Conservation (phyloP, 495 filamentous ascomycete species). For the Penicillium waksmanii region DNA sequence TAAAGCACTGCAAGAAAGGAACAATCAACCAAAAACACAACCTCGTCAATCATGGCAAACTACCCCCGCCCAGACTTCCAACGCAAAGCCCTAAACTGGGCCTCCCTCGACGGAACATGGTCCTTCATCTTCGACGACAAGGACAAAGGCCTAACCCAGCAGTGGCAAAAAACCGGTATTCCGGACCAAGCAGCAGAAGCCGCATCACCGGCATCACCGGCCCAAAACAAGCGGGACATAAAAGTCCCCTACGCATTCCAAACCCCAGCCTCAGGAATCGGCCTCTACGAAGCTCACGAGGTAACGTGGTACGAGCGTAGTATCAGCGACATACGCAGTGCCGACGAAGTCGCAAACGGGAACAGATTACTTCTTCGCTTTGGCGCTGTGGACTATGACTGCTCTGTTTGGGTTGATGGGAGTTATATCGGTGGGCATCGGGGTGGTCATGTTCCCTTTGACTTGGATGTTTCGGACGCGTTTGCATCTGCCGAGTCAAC, state of each 20-base stretch:
- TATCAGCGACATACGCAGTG: conserved; percentile 50
- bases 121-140: conserved; percentile 60
- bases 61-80: conserved; percentile 59
- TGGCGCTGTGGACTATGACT: conserved; percentile 45
- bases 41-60: conserved; percentile 24
- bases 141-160: conserved; percentile 46
- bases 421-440: conserved; percentile 28
- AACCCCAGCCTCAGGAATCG: conserved; percentile 56
- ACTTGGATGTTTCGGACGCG: conserved; percentile 37
- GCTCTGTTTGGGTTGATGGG: conserved; percentile 38
- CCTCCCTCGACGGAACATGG: conserved; percentile 58
- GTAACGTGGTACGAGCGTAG: conserved; percentile 61
- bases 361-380: conserved; percentile 38
- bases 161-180: conserved; percentile 34
- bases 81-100: conserved; percentile 53
- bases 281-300: conserved; percentile 58
- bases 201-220: neutral
- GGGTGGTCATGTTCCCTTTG: conserved; percentile 45
- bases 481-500: conserved; percentile 5
- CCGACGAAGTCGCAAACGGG: conserved; percentile 15
- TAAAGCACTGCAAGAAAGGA: neutral
- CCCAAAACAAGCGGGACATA: conserved; percentile 38
- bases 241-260: conserved; percentile 64
- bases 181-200: conserved; percentile 8
- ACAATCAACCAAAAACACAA: conserved; percentile 45